A percentile compares a stretch with the other conserved stretches of the same genome.
These are phyloP conservation scores for Fusarium nurragi DNA, from an alignment of 2,329 filamentous ascomycete species.

Conservation along the genomic window DNA sequence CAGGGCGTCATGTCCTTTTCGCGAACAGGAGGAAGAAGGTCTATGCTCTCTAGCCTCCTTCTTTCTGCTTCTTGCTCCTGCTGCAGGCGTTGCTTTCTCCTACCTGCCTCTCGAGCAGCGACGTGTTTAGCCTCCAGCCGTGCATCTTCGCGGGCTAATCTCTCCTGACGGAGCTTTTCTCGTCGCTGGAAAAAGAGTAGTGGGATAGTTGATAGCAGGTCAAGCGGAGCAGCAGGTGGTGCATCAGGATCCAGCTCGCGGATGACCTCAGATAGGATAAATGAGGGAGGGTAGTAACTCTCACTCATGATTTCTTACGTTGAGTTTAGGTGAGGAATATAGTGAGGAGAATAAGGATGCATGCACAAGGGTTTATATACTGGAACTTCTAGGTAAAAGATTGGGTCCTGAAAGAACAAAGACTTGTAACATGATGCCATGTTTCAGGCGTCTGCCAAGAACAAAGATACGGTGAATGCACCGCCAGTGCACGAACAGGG, in stretches of 20 bases:
- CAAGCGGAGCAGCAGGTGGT: conserved; percentile 14
- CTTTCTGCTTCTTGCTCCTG: background rate
- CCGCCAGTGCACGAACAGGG: background rate
- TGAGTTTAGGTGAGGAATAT: background rate
- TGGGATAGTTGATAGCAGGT: conserved; percentile 22
- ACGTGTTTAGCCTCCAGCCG: background rate
- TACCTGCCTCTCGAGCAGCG: background rate
- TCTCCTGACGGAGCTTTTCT: background rate
- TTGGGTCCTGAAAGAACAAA: background rate
- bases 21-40: background rate
- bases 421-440: background rate
- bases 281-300: background rate
- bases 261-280: background rate
- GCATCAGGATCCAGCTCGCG: background rate
- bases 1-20: background rate
- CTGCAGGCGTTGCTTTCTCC: background rate
- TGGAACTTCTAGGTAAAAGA: background rate
- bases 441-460: background rate
- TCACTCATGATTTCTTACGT: background rate
- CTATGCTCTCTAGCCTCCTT: background rate
- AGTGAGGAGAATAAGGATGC: background rate
- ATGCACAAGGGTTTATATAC: conserved; percentile 6
- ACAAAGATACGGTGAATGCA: too few species aligned
- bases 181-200: conserved; percentile 10
- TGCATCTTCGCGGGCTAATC: background rate